These are phyloP conservation scores for Phytophthora ramorum DNA, from an alignment of 352 stramenopile genomes.

Conservation along the genomic window DNA sequence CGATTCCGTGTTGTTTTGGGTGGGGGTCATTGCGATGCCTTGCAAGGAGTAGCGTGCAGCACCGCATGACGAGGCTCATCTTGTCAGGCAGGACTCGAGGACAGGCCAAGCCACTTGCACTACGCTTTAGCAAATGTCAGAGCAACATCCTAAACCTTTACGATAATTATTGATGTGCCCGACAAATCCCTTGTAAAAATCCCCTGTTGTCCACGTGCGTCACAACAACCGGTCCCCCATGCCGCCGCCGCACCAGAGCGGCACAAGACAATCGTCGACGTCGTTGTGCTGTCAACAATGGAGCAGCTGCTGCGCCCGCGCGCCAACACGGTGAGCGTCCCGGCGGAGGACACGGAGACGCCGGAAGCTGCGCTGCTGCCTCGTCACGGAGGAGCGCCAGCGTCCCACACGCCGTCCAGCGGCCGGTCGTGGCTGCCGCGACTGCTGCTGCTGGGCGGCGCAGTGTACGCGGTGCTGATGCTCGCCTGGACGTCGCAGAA, in stretches of 20 bases:
- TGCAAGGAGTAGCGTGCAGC: background rate
- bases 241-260: slow-evolving; percentile 19
- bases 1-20: background rate
- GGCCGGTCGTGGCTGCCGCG: slow-evolving; percentile 25
- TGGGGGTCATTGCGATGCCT: background rate
- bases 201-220: slow-evolving; percentile 21
- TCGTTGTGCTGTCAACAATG: slow-evolving; percentile 14
- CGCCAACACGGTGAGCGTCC: slow-evolving; percentile 7
- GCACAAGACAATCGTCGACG: slow-evolving; percentile 20
- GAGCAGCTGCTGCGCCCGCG: slow-evolving; percentile 32
- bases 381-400: slow-evolving; percentile 2
- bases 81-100: background rate
- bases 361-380: slow-evolving; percentile 5
- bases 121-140: background rate
- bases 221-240: slow-evolving; percentile 11
- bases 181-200: slow-evolving; percentile 26
- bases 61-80: background rate
- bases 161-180: background rate
- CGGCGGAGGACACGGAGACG: background rate
- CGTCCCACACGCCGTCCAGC: slow-evolving; percentile 16
- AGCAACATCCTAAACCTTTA: too few species aligned
- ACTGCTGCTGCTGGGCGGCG: slow-evolving; percentile 25
- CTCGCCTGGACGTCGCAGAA: slow-evolving; percentile 37
- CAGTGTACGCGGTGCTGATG: slow-evolving; percentile 33
- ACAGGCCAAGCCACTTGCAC: background rate